Base-by-base conservation (phyloP, 2,329 filamentous ascomycete species). In the Cytospora piceicola region DNA sequence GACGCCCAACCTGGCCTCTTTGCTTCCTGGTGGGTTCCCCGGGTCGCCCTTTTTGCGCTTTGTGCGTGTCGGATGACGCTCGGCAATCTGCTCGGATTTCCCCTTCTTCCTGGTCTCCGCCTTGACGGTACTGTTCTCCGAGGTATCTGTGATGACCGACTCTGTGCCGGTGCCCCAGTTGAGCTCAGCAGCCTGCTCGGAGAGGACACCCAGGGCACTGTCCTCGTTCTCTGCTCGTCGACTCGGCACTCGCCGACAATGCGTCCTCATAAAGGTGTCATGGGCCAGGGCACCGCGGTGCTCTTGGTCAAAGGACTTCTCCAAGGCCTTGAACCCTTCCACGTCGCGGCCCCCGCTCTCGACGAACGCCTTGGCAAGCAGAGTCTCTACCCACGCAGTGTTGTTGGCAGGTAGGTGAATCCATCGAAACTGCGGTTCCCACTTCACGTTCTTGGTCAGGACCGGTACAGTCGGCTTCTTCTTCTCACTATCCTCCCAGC, bases 311-410 rank as follows among this genome's bases (percentile, higher is more conserved):
- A 89, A 88, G 4, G 83, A 86, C 67, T 83, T 82, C 70, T 87
- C 85, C 2, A 90, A 72, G 0, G 85, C 84, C 70, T 88, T 89
- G 75, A 88, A 89, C 1, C 84, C 83, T 71, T 88, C 85, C 1
- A 88, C 82, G 71, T 89, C 87, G n/a, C 81, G 80, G 20, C 83
- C 82, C 0, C 85, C 85, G 46, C 85, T 83, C 72, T 90, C 87
- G 39, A 89, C 84, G 69, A 89, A 89, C 9, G 81, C 82, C 69
- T 89, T 89, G 1, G 86, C 85, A n/a, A 89, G 75, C 1, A 90
- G 76, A 0, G 85, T 76, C 74, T 89, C 86, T 5, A 86, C 82
- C 87, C 87, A 90, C 0, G 83, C 82, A 71, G 86, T 82, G 72
- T 84, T 84, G 68, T 84, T 84, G 3, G 82, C 82, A 6, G 82